phyloP scores from a whole-genome alignment of 2,329 filamentous ascomycete genomes.

The Diaporthe ilicicola region DNA sequence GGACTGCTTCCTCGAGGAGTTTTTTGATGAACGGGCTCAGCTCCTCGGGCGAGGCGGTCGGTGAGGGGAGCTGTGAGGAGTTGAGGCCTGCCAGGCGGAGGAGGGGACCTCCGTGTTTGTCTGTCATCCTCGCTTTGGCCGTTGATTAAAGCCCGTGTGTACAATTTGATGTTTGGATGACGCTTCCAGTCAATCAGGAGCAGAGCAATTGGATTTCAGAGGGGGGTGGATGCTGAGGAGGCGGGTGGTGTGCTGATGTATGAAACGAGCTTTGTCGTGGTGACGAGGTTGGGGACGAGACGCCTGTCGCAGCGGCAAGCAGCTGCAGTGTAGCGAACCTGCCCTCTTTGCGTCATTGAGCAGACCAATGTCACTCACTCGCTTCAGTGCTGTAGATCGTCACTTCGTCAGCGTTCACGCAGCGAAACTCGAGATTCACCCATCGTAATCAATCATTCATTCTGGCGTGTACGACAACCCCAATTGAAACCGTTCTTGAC shows the following conservation, averaged over 20 bases:
- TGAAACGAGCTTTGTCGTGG: not conserved
- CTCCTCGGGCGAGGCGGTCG: slow-evolving; percentile 49
- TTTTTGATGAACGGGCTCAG: slow-evolving; percentile 60
- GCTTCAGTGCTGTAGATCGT: not conserved
- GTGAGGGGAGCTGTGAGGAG: slow-evolving; percentile 55
- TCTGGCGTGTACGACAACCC: not conserved
- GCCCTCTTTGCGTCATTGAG: slow-evolving; percentile 16
- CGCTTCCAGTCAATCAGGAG: not conserved
- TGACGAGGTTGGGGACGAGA: not conserved
- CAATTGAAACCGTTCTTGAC: slow-evolving; percentile 12
- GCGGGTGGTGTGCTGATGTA: not conserved
- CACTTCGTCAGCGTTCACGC: not conserved
- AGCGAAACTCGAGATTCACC: not conserved
- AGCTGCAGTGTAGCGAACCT: not conserved
- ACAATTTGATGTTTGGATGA: not conserved
- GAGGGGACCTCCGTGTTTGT: slow-evolving; percentile 44
- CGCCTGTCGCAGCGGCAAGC: not conserved
- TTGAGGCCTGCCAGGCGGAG: slow-evolving; percentile 64
- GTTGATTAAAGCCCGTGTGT: not conserved
- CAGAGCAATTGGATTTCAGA: not conserved
- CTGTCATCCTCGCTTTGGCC: not conserved
- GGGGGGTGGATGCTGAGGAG: too few relatives aligned
- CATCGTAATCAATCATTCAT: too few relatives aligned
- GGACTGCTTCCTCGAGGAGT: slow-evolving; percentile 65
- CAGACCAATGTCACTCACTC: slow-evolving; percentile 11